phyloP scores from a whole-genome alignment of 805 yeast genomes.

The Metschnikowia aberdeeniae region DNA sequence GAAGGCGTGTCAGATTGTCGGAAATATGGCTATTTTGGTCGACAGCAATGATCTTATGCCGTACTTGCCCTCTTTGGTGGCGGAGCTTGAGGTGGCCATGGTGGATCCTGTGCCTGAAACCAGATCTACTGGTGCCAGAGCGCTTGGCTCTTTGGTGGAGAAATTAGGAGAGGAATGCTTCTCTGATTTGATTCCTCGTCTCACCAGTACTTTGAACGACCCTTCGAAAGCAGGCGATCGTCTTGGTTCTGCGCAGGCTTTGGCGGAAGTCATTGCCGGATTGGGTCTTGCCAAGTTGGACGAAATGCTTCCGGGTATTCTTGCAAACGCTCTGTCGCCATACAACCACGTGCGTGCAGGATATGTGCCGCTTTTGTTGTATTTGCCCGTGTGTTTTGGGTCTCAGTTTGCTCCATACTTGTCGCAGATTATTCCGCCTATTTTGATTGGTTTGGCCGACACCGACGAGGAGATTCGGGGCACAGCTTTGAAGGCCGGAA shows the following conservation, averaged over 20 bases:
- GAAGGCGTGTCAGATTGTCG: conserved; percentile 96
- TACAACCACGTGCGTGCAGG: conserved; percentile 81
- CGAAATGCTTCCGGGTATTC: conserved; percentile 77
- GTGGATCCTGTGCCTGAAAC: conserved; percentile 98
- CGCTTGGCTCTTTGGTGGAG: conserved; percentile 92
- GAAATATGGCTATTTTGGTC: conserved; percentile 95
- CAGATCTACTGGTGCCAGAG: conserved; percentile 95
- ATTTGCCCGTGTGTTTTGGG: conserved; percentile 93
- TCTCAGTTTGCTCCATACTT: conserved; percentile 87
- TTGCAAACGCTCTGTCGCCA: conserved; percentile 64
- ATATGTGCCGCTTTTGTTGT: conserved; percentile 82
- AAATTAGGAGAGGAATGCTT: conserved; percentile 93
- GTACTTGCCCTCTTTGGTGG: conserved; percentile 70
- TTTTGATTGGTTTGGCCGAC: conserved; percentile 88
- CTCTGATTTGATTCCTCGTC: conserved; percentile 84
- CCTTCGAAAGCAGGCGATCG: conserved; percentile 82
- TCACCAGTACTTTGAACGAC: conserved; percentile 72
- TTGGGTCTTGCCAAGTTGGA: conserved; percentile 85
- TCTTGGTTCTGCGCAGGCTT: conserved; percentile 95
- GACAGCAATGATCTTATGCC: conserved; percentile 84
- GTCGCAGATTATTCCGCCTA: conserved; percentile 82
- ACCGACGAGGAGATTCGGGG: conserved; percentile 81
- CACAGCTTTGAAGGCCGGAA: conserved; percentile 86
- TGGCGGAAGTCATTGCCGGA: conserved; percentile 91
- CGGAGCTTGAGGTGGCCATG: conserved; percentile 88